Base-by-base conservation (phyloP, 768 basidiomycete species). In the Lactarius akahatsu region DNA sequence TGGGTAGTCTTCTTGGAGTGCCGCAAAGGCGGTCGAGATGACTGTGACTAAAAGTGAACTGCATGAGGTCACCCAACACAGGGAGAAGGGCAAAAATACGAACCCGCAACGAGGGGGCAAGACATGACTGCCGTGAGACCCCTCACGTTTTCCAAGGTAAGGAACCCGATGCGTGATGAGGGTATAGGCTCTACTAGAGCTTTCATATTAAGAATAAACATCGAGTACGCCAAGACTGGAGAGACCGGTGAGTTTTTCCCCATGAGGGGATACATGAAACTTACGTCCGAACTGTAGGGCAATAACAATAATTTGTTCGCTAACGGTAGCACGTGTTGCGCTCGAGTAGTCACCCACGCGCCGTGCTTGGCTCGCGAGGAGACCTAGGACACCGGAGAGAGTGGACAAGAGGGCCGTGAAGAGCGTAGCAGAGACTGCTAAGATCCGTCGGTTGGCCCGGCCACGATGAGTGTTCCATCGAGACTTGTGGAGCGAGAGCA, bases 161-260 rank as follows among this genome's bases (percentile, higher is more conserved):
- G 45, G 30, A 45, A 45, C 28, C 36, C n/a, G 9, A 30, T 47
- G 23, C 1, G 30, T 20, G 57, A 26, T 20, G 58, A 52, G 43
- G 62, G 57, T 67, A 63, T 67, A 56, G 66, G 66, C 57, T 56
- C 66, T 6, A 67, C 62, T 8, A 67, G 66, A 56, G 62, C 52
- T 60, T 59, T 63, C 50, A 63, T 4, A 60, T 67, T 67, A 15
- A 67, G 28, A 34, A 67, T 62, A 60, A 59, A 47, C 62, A 67
- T 57, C 52, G 57, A 59, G 58, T 56, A 67, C 16, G 47, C 26
- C 10, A 62, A 67, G 62, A 67, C 66, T 67, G 16, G 28, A 41
- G 38, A 10, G n/a, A 23, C 50, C 18, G 58, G 20, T 63, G 23
- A 67, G 66, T 47, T 20, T 30, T 16, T 30, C 6, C 23, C 50